Percentiles rank a stretch among this genome's conserved stretches.
Evolutionary conservation across 2,329 filamentous ascomycete genomes (phyloP).

Genomic region (Atkinsonella texensis): DNA sequence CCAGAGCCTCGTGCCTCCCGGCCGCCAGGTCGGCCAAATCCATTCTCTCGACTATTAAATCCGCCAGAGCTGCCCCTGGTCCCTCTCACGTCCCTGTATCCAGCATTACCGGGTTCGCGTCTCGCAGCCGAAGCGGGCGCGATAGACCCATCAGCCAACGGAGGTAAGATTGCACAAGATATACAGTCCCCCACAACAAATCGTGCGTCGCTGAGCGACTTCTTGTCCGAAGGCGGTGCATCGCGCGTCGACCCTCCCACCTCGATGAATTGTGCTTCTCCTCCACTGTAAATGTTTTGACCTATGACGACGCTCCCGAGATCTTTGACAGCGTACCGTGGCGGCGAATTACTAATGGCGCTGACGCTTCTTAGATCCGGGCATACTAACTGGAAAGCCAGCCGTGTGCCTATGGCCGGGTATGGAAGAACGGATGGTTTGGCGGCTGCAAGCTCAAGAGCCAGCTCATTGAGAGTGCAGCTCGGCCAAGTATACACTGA

Average conservation of each 20-base stretch:
- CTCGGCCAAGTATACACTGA: constrained; percentile 79
- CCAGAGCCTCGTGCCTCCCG: constrained; percentile 25
- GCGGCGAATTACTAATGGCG: constrained; percentile 18
- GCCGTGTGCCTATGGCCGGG: constrained; percentile 66
- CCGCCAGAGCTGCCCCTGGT: constrained; percentile 15
- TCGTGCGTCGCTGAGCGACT: constrained; percentile 61
- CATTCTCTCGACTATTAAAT: constrained; percentile 15
- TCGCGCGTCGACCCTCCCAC: constrained; percentile 19
- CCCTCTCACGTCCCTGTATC: constrained; percentile 10
- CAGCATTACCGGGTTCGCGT: constrained; percentile 12
- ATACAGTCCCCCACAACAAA: constrained; percentile 89
- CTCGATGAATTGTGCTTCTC: constrained; percentile 26
- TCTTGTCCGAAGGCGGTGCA: constrained; percentile 56
- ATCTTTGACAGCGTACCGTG: constrained; percentile 63
- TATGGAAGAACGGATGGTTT: constrained; percentile 55
- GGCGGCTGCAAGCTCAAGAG: constrained; percentile 59
- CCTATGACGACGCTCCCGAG: constrained; percentile 73
- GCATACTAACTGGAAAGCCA: constrained; percentile 81
- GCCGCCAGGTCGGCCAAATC: constrained; percentile 21
- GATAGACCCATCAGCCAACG: constrained; percentile 61
- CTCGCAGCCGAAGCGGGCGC: constrained; percentile 41
- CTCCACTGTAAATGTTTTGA: constrained; percentile 36
- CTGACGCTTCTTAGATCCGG: constrained; percentile 48
- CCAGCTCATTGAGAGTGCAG: constrained; percentile 71
- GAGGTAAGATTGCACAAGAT: constrained; percentile 68